Percentiles rank a stretch among this genome's conserved stretches.
phyloP scores from a whole-genome alignment of 805 yeast species.

The Saturnispora galanensis region DNA sequence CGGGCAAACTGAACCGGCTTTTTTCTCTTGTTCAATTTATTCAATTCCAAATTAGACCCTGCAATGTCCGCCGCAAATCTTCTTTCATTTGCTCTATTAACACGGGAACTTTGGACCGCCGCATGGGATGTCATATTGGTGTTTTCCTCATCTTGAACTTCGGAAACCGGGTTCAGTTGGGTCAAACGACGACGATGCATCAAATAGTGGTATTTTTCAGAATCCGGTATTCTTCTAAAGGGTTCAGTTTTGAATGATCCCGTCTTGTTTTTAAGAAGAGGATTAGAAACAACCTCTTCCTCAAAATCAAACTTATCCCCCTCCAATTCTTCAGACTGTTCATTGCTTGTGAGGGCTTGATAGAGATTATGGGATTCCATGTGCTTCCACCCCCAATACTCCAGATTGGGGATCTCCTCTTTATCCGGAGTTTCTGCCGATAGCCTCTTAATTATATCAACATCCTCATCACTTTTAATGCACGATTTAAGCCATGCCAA shows the following conservation, averaged over 20 bases:
- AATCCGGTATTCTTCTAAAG: slow-evolving; percentile 61
- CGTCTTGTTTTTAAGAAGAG: slow-evolving; percentile 31
- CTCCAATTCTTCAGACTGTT: slow-evolving; percentile 17
- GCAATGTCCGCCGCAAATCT: slow-evolving; percentile 85
- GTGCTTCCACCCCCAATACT: slow-evolving; percentile 59
- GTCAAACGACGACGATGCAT: slow-evolving; percentile 71
- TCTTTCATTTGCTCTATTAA: slow-evolving; percentile 77
- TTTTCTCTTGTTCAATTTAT: slow-evolving; percentile 79
- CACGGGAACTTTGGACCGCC: slow-evolving; percentile 62
- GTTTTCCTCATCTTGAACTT: slow-evolving; percentile 40
- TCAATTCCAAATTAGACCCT: slow-evolving; percentile 74
- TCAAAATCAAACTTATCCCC: slow-evolving; percentile 22
- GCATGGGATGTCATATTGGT: slow-evolving; percentile 20
- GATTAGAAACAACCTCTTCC: slow-evolving; percentile 19
- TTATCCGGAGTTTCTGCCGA: slow-evolving; percentile 21
- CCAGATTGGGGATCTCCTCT: slow-evolving; percentile 27
- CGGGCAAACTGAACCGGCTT: slow-evolving; percentile 96
- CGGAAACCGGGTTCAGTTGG: slow-evolving; percentile 56
- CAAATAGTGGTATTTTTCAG: slow-evolving; percentile 61
- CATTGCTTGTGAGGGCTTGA: slow-evolving; percentile 14
- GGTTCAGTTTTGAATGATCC: slow-evolving; percentile 71
- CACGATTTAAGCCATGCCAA: slow-evolving; percentile 41
- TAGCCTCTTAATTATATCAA: slow-evolving; percentile 39
- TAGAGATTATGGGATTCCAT: slow-evolving; percentile 26
- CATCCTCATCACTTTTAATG: slow-evolving; percentile 70